A percentile compares a stretch with the other conserved stretches of the same genome.
Evolutionary conservation across 371 early-diverging fungal species (phyloP).

Genomic region (Globomyces sp.): DNA sequence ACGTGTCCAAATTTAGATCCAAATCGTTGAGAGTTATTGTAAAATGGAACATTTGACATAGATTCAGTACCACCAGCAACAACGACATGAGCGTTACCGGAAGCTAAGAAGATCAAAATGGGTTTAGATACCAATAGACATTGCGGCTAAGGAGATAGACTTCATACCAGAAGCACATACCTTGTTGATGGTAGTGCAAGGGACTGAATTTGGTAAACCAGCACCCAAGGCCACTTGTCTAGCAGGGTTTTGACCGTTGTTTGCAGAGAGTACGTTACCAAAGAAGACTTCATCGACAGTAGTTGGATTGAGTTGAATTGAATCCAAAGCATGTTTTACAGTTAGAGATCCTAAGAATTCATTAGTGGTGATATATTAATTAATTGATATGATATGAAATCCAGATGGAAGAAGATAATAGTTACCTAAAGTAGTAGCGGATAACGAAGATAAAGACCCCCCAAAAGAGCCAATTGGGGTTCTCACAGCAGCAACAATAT

Average conservation of each 20-base stretch:
- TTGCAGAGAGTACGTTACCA: conserved; percentile 85
- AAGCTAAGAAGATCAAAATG: conserved; percentile 29
- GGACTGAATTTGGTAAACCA: conserved; percentile 70
- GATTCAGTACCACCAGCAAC: conserved; percentile 97
- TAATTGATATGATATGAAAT: too few species aligned
- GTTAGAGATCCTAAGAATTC: too few species aligned
- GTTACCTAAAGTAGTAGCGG: conserved; percentile 82
- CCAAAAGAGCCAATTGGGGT: conserved; percentile 96
- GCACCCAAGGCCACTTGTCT: conserved; percentile 93
- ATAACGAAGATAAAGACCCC: conserved; percentile 81
- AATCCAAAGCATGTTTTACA: conserved; percentile 56
- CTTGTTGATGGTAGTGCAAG: conserved; percentile 95
- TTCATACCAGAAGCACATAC: conserved; percentile 98
- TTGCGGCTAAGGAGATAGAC: conserved; percentile 83
- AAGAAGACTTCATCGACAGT: conserved; percentile 86
- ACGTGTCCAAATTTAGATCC: conserved; percentile 86
- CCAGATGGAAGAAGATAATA: too few species aligned
- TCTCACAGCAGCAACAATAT: conserved; percentile 83
- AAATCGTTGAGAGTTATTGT: conserved; percentile 63
- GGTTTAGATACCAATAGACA: conserved; percentile 53
- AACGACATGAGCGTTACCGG: conserved; percentile 74
- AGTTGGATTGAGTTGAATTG: conserved; percentile 44
- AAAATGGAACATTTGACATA: conserved; percentile 96
- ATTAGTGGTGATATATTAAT: too few species aligned
- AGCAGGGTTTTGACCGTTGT: conserved; percentile 91